A percentile compares a stretch with the other conserved stretches of the same genome.
These are phyloP conservation scores for Trametes gibbosa DNA, from an alignment of 768 basidiomycete genomes.

Conservation along the genomic window DNA sequence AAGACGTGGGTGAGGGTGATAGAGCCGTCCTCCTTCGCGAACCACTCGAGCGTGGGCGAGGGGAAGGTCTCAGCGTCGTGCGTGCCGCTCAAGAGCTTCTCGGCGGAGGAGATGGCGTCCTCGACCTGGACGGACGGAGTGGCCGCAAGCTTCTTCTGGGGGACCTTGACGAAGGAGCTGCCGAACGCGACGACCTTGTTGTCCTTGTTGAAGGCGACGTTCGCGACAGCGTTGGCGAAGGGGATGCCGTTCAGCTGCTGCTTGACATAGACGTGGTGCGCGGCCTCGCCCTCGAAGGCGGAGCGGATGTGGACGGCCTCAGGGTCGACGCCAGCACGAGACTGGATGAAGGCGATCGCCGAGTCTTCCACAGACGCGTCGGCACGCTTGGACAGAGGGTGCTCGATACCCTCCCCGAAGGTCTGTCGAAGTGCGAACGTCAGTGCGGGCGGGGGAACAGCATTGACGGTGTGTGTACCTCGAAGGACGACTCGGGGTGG, in stretches of 20 bases:
- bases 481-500: constrained; percentile 29
- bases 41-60: constrained; percentile 40
- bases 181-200: constrained; percentile 45
- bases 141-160: constrained; percentile 21
- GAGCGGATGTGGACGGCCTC: constrained; percentile 22
- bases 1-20: constrained; percentile 40
- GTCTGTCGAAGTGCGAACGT: constrained; percentile 17
- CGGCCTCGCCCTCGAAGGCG: constrained; percentile 18
- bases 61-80: constrained; percentile 35
- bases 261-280: constrained; percentile 24
- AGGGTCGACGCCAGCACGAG: constrained; percentile 19
- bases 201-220: constrained; percentile 41
- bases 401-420: constrained; percentile 28
- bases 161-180: constrained; percentile 42
- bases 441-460: too few species aligned
- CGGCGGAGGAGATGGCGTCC: constrained; percentile 38
- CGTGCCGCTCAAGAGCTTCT: constrained; percentile 37
- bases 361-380: constrained; percentile 23
- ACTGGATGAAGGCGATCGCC: constrained; percentile 26
- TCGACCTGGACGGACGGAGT: constrained; percentile 37
- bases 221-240: constrained; percentile 42
- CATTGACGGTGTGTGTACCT: constrained; percentile 11
- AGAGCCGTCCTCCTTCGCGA: constrained; percentile 38
- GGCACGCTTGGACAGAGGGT: constrained; percentile 27
- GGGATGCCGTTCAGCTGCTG: constrained; percentile 34